Conservation (phyloP, 2,329 filamentous ascomycete genomes). For the Tolypocladium pustulatum region DNA sequence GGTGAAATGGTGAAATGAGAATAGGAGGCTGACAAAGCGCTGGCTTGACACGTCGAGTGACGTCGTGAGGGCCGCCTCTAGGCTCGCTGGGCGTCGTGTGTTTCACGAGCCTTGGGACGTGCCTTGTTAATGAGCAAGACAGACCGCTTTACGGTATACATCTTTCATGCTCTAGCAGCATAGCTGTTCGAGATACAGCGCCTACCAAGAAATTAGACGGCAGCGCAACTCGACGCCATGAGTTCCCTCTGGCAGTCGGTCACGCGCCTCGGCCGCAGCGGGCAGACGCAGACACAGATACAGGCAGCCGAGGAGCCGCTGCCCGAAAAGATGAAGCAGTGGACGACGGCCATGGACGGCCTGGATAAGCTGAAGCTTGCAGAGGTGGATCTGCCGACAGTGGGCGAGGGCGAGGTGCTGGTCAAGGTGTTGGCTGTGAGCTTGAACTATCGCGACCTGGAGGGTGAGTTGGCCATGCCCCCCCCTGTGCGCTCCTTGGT, state of each 20-base stretch:
- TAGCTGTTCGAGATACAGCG: background rate
- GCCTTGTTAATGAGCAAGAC: no score
- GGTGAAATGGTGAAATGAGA: background rate
- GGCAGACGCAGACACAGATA: background rate
- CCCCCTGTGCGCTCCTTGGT: no score
- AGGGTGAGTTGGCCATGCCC: background rate
- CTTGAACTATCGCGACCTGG: background rate
- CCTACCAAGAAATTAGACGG: background rate
- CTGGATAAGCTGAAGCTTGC: constrained; percentile 39
- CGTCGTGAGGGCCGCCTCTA: background rate
- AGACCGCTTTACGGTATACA: no score
- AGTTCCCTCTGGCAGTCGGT: background rate
- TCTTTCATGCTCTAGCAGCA: no score
- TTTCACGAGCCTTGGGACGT: background rate
- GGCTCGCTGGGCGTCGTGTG: no score
- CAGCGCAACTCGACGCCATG: background rate
- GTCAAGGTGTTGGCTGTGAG: background rate
- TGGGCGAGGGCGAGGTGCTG: constrained; percentile 37
- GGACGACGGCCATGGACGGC: constrained; percentile 44
- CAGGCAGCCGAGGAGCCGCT: background rate
- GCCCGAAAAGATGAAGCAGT: constrained; percentile 32
- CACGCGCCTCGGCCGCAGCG: background rate
- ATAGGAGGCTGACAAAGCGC: background rate
- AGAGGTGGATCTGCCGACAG: constrained; percentile 33
- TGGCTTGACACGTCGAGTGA: background rate